A percentile compares a stretch with the other conserved stretches of the same genome.
Conservation (phyloP, 1,284 basidiomycete species). For the Tylopilus sp. region DNA sequence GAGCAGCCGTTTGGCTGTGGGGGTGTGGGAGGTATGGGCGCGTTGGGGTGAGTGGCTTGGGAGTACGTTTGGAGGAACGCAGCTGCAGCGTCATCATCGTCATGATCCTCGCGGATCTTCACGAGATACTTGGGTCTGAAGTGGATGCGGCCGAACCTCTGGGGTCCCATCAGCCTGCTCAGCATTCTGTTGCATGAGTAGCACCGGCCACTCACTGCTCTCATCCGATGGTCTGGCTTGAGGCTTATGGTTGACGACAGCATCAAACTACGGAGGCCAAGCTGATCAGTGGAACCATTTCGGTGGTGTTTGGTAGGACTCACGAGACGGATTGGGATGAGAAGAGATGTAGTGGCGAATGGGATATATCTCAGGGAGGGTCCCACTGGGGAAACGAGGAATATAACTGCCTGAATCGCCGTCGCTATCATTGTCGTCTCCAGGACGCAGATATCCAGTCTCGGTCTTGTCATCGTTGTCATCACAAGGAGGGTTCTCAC, state of each 20-base stretch:
- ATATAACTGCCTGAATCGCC: constrained; percentile 62
- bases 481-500: constrained; percentile 50
- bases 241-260: constrained; percentile 60
- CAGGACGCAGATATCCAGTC: constrained; percentile 44
- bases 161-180: constrained; percentile 16
- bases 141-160: constrained; percentile 38
- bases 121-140: constrained; percentile 40
- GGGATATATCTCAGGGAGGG: constrained; percentile 59
- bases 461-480: constrained; percentile 63
- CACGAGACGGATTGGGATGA: constrained; percentile 33
- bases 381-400: constrained; percentile 74
- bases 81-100: constrained; percentile 65
- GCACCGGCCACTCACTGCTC: constrained; percentile 37
- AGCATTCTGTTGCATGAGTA: constrained; percentile 22
- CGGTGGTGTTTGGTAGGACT: constrained; percentile 43
- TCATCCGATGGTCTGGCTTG: constrained; percentile 43
- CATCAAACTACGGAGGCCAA: constrained; percentile 69
- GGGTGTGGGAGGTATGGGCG: constrained; percentile 82
- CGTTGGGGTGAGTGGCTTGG: constrained; percentile 69
- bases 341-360: constrained; percentile 35
- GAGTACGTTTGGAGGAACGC: constrained; percentile 70
- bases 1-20: constrained; percentile 76
- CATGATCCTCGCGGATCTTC: constrained; percentile 45
- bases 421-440: constrained; percentile 44
- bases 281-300: constrained; percentile 66